Evolutionary conservation across 139 green algal species (phyloP), one percentile per base, ranked within the genome.

Genomic region (Tetradesmus lagerheimii): DNA sequence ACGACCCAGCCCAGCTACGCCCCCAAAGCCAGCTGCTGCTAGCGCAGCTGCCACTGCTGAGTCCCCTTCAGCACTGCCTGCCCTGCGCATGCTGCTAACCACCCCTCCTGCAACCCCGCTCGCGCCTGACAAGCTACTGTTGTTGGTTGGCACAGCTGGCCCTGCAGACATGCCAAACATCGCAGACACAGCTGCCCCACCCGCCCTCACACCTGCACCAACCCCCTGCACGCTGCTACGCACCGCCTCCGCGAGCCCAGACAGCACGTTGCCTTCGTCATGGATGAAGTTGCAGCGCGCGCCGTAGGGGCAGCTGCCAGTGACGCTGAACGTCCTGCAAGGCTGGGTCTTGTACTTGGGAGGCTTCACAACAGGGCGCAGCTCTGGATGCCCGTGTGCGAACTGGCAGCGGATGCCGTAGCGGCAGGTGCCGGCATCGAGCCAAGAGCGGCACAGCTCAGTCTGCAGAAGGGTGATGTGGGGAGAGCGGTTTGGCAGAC

Each of bases 381-480:
- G 90, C 92, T 99, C 97, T 25, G 96, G 91, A 3, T 87, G 53
- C 9, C 97, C 97, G 85, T 99, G 97, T 0, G 97, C 97, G 94
- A 99, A 99, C 95, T 98, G 96, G 91, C 97, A 99, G 87, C 97
- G 97, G 78, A 77, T 81, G 12, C 96, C 97, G 82, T 99, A 99
- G 41, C 95, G 94, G 92, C 97, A 99, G 37, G 39, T 93, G 8
- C 97, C 97, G 16, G 88, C 93, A 85, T 97, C 94, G 45, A 95
- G 71, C 97, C 97, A 99, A 38, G 94, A 94, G 53, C 95, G 94
- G 91, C 97, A 99, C 84, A 99, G 93, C 94, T 99, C 97, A 57
- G 97, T 99, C 96, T 99, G 94, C 91, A 93, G 18, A 57, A 25
- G 2, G 57, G 41, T 15, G 9, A 41, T 23, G 20, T 20, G 15